Evolutionary conservation across 2,329 filamentous ascomycete species (phyloP).

Genomic region (Fusarium napiforme): DNA sequence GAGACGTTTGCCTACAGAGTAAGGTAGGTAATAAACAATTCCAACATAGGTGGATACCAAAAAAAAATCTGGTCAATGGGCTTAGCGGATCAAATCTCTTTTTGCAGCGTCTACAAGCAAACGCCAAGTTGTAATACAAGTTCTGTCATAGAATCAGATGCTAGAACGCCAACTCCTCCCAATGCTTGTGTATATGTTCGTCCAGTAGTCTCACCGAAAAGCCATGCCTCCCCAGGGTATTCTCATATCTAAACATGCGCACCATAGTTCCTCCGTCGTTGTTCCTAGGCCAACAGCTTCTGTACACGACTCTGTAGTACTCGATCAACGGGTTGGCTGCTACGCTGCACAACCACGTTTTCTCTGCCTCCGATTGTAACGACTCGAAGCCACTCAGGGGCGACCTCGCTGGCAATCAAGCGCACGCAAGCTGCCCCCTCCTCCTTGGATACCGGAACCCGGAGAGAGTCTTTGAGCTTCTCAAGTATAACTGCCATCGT

Average conservation of each 20-base stretch:
- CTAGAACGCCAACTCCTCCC: constrained; percentile 33
- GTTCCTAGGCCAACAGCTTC: constrained; percentile 45
- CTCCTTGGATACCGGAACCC: constrained; percentile 63
- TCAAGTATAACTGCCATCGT: constrained; percentile 71
- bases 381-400: constrained; percentile 66
- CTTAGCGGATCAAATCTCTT: not conserved
- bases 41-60: not conserved
- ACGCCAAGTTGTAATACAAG: not conserved
- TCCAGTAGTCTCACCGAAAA: constrained; percentile 12
- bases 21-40: too few species aligned
- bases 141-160: constrained; percentile 10
- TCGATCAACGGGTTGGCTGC: constrained; percentile 53
- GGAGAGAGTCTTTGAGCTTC: constrained; percentile 75
- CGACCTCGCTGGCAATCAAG: constrained; percentile 64
- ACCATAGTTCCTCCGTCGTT: not conserved
- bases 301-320: constrained; percentile 53
- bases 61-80: not conserved
- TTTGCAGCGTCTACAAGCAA: constrained; percentile 8
- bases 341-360: constrained; percentile 66
- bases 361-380: constrained; percentile 64
- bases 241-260: constrained; percentile 13
- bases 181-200: constrained; percentile 34
- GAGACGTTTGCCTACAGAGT: not conserved
- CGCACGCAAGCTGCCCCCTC: constrained; percentile 63
- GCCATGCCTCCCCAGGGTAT: constrained; percentile 31